Percentiles rank a stretch among this genome's conserved stretches.
phyloP scores from a whole-genome alignment of 139 green algal genomes.

The Volvox reticuliferus region DNA sequence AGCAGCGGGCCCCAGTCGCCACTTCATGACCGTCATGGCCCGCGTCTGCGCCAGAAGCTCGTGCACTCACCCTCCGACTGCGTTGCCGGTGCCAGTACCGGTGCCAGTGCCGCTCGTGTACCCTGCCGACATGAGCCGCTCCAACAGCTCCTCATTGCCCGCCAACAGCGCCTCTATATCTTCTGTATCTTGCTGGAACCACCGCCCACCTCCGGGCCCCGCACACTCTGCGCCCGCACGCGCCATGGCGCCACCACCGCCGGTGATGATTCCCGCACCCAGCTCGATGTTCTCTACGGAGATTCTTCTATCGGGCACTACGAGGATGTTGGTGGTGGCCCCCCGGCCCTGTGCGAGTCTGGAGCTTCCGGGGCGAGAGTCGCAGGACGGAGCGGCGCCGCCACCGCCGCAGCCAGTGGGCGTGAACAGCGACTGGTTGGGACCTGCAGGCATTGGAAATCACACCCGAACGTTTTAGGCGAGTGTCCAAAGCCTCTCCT shows the following conservation, averaged over 20 bases:
- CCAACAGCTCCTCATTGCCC: background rate
- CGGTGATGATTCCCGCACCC: background rate
- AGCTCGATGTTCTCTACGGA: background rate
- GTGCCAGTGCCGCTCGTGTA: background rate
- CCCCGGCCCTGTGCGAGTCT: background rate
- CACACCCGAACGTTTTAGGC: too few relatives aligned
- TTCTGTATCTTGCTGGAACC: conserved; percentile 35
- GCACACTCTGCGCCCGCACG: too few relatives aligned
- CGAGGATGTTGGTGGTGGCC: background rate
- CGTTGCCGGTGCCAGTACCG: too few relatives aligned
- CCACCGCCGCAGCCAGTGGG: background rate
- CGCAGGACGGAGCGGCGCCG: background rate
- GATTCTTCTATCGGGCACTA: too few relatives aligned
- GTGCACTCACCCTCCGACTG: too few relatives aligned
- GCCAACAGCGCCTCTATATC: conserved; percentile 12
- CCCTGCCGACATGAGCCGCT: background rate
- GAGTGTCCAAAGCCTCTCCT: too few relatives aligned
- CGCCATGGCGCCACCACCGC: background rate
- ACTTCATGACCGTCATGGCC: too few relatives aligned
- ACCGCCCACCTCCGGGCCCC: background rate
- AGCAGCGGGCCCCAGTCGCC: too few relatives aligned
- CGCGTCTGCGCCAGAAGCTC: too few relatives aligned
- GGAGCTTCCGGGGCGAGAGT: background rate
- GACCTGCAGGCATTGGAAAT: background rate
- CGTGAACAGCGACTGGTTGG: background rate